A percentile compares a stretch with the other conserved stretches of the same genome.
Evolutionary conservation across 208 protist genomes (phyloP).

Genomic region (Phytomonas francai): DNA sequence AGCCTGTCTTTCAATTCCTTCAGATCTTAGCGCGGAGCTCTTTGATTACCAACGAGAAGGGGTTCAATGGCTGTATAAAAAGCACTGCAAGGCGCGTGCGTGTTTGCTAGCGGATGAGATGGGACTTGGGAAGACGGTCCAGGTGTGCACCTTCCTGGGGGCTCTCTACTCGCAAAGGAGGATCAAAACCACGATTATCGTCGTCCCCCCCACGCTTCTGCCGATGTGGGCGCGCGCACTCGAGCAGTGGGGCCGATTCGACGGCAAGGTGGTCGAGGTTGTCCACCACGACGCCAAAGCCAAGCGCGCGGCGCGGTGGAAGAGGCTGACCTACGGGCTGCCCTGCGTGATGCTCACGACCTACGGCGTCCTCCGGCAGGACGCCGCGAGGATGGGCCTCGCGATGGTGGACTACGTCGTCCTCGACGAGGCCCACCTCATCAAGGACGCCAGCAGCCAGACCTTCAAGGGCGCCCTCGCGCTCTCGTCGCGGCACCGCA

Average conservation of each 20-base stretch:
- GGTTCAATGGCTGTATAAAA: conserved; percentile 94
- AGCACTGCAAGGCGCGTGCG: conserved; percentile 88
- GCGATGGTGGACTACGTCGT: conserved; percentile 73
- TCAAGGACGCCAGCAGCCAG: conserved; percentile 58
- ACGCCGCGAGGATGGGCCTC: conserved; percentile 34
- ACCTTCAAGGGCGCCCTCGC: conserved; percentile 46
- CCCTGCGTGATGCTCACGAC: conserved; percentile 67
- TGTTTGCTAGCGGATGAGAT: conserved; percentile 98
- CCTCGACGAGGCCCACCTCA: conserved; percentile 80
- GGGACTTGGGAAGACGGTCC: conserved; percentile 96
- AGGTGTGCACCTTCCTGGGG: conserved; percentile 90
- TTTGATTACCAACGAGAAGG: conserved; percentile 92
- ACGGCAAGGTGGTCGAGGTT: conserved; percentile 15
- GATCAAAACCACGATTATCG: conserved; percentile 91
- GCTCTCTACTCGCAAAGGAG: conserved; percentile 50
- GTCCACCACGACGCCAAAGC: conserved; percentile 43
- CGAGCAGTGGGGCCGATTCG: conserved; percentile 34
- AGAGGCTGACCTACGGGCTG: conserved; percentile 36
- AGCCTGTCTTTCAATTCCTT: conserved; percentile 12
- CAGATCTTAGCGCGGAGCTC: conserved; percentile 39
- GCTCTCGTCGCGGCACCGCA: conserved; percentile 64
- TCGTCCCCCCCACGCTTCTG: conserved; percentile 88
- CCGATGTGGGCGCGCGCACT: conserved; percentile 93
- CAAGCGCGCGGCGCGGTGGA: conserved; percentile 48
- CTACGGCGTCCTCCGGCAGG: conserved; percentile 76